A percentile compares a stretch with the other conserved stretches of the same genome.
These are phyloP conservation scores for Termitomyces heimii DNA, from an alignment of 768 basidiomycete genomes.

Conservation along the genomic window DNA sequence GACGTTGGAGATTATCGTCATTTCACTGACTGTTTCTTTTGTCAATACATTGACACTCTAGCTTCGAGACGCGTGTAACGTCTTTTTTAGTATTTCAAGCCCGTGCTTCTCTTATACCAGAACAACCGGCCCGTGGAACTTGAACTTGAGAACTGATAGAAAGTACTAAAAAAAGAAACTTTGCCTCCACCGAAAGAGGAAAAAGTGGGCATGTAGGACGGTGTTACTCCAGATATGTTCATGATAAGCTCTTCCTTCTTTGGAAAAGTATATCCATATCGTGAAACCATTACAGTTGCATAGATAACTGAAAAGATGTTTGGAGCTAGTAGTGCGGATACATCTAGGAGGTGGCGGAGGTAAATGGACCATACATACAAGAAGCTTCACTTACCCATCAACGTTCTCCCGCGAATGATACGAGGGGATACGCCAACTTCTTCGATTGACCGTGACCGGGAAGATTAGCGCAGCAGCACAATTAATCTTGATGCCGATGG, in stretches of 20 bases:
- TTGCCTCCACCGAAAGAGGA: neutral
- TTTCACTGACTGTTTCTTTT: neutral
- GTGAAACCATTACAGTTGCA: neutral
- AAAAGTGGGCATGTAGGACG: neutral
- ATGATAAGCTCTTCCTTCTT: neutral
- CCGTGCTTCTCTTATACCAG: neutral
- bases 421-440: neutral
- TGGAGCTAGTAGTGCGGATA: neutral
- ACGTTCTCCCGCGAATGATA: neutral
- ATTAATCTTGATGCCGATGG: neutral
- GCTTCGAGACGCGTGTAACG: neutral
- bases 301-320: neutral
- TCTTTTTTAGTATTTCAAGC: neutral
- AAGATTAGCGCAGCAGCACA: neutral
- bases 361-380: neutral
- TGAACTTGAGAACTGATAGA: neutral
- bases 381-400: neutral
- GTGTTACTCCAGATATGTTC: neutral
- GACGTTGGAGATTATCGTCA: neutral
- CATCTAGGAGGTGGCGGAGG: neutral
- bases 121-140: neutral
- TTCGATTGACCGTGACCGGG: neutral
- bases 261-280: neutral
- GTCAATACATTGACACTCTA: neutral
- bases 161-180: neutral